Conservation (phyloP, 345 rosid genomes). For the Pistacia vera region DNA sequence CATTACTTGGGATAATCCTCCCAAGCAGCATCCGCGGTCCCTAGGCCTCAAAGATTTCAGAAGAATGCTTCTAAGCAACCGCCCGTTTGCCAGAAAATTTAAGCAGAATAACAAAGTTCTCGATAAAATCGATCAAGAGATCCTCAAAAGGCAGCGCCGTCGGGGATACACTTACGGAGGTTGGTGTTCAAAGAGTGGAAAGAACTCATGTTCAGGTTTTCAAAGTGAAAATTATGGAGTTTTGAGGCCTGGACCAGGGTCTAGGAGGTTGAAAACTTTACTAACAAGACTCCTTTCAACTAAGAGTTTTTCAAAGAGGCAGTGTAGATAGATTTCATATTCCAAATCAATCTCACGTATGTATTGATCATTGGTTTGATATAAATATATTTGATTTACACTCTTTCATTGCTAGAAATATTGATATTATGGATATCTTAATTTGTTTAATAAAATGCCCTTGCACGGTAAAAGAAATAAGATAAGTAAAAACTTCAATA, state of each 20-base stretch:
- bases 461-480: too few relatives aligned
- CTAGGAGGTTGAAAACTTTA: conserved; percentile 64
- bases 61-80: conserved; percentile 66
- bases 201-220: conserved; percentile 35
- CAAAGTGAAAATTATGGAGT: conserved; percentile 39
- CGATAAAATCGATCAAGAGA: conserved; percentile 69
- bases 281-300: conserved; percentile 50
- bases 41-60: conserved; percentile 66
- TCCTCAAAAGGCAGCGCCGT: conserved; percentile 47
- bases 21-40: conserved; percentile 82
- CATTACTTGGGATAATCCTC: conserved; percentile 94
- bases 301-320: conserved; percentile 56
- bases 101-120: conserved; percentile 71
- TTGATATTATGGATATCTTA: too few relatives aligned
- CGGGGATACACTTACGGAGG: conserved; percentile 46
- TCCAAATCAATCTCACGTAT: not conserved
- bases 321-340: conserved; percentile 55
- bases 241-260: conserved; percentile 74
- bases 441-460: too few relatives aligned
- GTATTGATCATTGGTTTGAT: too few relatives aligned
- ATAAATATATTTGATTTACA: too few relatives aligned
- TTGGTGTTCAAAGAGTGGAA: conserved; percentile 48
- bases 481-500: too few relatives aligned
- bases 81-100: conserved; percentile 92
- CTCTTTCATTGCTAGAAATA: too few relatives aligned